Evolutionary conservation across 2,329 filamentous ascomycete species (phyloP).

Genomic region (Lasiodiplodia citricola): DNA sequence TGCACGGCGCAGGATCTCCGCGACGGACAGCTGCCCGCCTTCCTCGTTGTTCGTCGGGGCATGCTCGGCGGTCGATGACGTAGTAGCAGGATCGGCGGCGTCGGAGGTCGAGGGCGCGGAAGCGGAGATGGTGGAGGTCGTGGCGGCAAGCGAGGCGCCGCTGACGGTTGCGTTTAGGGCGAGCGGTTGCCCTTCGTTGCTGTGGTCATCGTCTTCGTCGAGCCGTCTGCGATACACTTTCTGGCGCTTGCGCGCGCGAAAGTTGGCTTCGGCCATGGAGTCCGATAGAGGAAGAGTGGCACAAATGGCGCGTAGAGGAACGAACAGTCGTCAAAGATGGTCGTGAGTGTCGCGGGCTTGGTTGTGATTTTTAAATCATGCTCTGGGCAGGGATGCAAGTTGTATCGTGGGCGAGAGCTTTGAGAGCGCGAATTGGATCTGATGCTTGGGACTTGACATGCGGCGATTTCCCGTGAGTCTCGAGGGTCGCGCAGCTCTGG

Average conservation of each 20-base stretch:
- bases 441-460: not conserved
- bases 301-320: too few relatives aligned
- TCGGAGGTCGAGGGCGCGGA: not conserved
- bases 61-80: slow-evolving; percentile 10
- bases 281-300: not conserved
- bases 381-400: not conserved
- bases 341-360: not conserved
- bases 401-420: not conserved
- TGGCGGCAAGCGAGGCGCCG: not conserved
- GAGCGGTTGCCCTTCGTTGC: not conserved
- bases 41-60: not conserved
- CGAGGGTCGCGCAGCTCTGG: not conserved
- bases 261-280: slow-evolving; percentile 40
- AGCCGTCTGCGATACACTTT: slow-evolving; percentile 56
- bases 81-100: not conserved
- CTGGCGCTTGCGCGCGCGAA: slow-evolving; percentile 56
- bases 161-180: not conserved
- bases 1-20: slow-evolving; percentile 56
- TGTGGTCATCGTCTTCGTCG: slow-evolving; percentile 36
- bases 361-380: not conserved
- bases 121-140: not conserved
- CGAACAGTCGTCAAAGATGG: not conserved
- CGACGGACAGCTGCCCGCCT: slow-evolving; percentile 48
- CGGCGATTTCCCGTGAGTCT: not conserved
- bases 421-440: not conserved